Evolutionary conservation across 1,284 basidiomycete species (phyloP), one percentile per base, ranked within the genome.

Genomic region (Ganoderma lingzhi): DNA sequence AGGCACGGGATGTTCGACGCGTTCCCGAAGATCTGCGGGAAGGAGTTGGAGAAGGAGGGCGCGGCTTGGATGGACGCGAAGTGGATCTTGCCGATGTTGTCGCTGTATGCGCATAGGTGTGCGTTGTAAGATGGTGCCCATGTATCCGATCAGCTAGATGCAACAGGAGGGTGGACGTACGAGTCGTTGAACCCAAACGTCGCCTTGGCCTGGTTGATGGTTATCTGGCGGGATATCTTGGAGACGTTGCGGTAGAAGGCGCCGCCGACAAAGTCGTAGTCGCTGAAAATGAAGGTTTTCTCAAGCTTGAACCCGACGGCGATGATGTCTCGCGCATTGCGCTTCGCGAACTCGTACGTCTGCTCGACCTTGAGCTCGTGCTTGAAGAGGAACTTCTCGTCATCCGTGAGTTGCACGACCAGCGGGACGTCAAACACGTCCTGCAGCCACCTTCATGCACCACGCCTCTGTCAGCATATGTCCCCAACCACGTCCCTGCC

Each of bases 331-430:
- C 89, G 90, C 39, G 97, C 93, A 78, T 99, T 99, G 76, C 91
- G 89, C 74, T 89, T 88, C 10, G 96, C 90, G 80, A 96, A 99
- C 53, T 87, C 86, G 77, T 92, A 89, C 62, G 94, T 95, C 80
- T 99, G 93, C 74, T 98, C 95, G 58, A 95, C 86, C 78, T 95
- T 96, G 71, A 98, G 88, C 72, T 96, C 91, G 65, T 96, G 93
- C 82, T 99, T 98, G 87, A 99, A 98, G 66, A 99, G 83, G 85
- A 99, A 99, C 82, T 99, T 99, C 81, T 99, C 98, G 81, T 99
- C 98, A 78, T 99, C 98, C 62, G 97, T 99, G 6, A 99, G 87
- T 80, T 99, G 97, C 65, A 99, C 87, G 65, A 99, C 98, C 45
- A 98, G 84, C 3, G 97, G 96, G 15, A 96, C 95, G 75, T 97